A percentile compares a stretch with the other conserved stretches of the same genome.
phyloP scores from a whole-genome alignment of 1,284 basidiomycete genomes.

The Thelephora terrestris region DNA sequence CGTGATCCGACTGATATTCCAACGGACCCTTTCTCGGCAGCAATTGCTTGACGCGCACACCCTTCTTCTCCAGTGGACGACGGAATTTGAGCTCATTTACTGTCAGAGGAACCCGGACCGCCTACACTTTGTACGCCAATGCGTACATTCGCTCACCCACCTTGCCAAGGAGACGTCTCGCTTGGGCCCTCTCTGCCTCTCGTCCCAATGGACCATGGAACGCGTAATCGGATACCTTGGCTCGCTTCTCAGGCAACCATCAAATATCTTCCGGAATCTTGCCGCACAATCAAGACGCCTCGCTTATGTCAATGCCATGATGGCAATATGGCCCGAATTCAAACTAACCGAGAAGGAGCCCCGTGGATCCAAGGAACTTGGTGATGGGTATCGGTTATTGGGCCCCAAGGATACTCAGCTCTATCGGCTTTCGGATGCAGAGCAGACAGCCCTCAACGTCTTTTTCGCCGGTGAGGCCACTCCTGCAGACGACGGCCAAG shows the following conservation, averaged over 20 bases:
- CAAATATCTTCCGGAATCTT: slow-evolving; percentile 16
- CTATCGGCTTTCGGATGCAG: no score
- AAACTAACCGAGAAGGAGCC: slow-evolving; percentile 1
- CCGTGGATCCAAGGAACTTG: slow-evolving; percentile 1
- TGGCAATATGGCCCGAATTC: slow-evolving; percentile 12
- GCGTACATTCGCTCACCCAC: slow-evolving; percentile 16
- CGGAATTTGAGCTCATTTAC: slow-evolving; percentile 17
- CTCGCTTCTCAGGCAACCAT: slow-evolving; percentile 14
- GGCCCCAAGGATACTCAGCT: no score
- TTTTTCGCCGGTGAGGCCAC: no score
- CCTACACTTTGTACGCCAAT: slow-evolving; percentile 17
- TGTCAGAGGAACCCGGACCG: slow-evolving; percentile 11
- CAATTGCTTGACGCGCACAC: slow-evolving; percentile 6
- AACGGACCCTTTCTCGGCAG: background rate
- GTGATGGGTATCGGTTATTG: no score
- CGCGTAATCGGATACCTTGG: slow-evolving; percentile 19
- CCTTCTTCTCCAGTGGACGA: slow-evolving; percentile 9
- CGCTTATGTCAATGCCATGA: slow-evolving; percentile 12
- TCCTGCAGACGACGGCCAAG: no score
- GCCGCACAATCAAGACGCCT: slow-evolving; percentile 13
- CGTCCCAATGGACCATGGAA: no score
- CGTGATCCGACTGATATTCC: slow-evolving; percentile 10
- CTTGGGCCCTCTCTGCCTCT: slow-evolving; percentile 10
- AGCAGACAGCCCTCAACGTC: no score
- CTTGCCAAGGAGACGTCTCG: slow-evolving; percentile 9